Evolutionary conservation across 768 basidiomycete species (phyloP), one percentile per base, ranked within the genome.

Genomic region (Grammothele lineata): DNA sequence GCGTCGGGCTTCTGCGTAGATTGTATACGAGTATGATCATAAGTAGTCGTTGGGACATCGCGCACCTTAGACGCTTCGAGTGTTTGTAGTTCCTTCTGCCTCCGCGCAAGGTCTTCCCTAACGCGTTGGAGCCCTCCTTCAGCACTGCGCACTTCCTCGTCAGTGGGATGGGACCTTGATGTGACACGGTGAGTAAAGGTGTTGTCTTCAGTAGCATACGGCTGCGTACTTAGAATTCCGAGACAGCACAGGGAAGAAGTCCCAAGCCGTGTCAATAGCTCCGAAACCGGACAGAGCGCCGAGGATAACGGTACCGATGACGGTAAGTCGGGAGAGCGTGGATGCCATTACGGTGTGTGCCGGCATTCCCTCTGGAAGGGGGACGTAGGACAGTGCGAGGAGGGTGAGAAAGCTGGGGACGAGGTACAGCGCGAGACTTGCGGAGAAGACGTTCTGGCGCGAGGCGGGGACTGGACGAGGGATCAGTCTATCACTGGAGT

Each of bases 281-380:
- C 88, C 88, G 51, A 88, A 85, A 0, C 90, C 90, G 0, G 89
- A 88, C 5, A 92, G 70, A 3, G 82, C 60, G 5, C 90, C 90
- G n/a, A 92, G 80, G 46, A 90, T 76, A 24, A 83, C 71, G 0
- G 84, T 90, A 2, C 90, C 90, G 18, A 92, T 65, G 17, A 90
- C 84, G 17, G 85, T 77, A 12, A 91, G 72, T 10, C 88, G 77
- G 2, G 84, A 68, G 0, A 75, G 70, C 1, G 78, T 67, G 8
- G 74, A 75, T 21, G 75, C 66, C 2, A 69, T 59, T 43, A 75
- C 71, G 35, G 69, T 60, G 5, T 66, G 58, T 45, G 50, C 27
- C 1, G 51, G 48, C 33, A 54, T 57, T 50, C 4, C 73, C 17
- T 63, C 51, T 4, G 87, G 87, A 12, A 90, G 71, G 3, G 87